Percentiles rank a stretch among this genome's conserved stretches.
Evolutionary conservation across 768 basidiomycete genomes (phyloP).

Genomic region (Pulveroboletus sp.): DNA sequence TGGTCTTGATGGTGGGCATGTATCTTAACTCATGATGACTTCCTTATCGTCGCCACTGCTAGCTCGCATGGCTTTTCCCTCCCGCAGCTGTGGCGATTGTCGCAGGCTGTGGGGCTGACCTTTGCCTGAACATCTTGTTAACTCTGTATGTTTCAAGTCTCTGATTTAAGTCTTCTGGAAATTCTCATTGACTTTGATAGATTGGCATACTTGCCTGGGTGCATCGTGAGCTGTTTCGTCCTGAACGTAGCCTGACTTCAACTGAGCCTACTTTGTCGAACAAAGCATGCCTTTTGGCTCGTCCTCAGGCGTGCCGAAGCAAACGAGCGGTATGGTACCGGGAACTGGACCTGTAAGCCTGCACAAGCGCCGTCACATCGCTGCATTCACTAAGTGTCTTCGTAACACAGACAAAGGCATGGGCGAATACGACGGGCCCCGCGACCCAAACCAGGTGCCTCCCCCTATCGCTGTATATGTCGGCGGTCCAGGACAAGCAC

Average conservation of each 20-base stretch:
- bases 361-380: too few species aligned
- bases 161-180: neutral
- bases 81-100: slow-evolving; percentile 74
- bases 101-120: slow-evolving; percentile 78
- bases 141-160: slow-evolving; percentile 54
- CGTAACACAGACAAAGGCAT: slow-evolving; percentile 15
- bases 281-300: slow-evolving; percentile 80
- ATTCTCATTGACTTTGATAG: slow-evolving; percentile 36
- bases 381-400: neutral
- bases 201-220: slow-evolving; percentile 71
- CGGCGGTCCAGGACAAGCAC: neutral
- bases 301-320: slow-evolving; percentile 82
- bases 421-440: slow-evolving; percentile 16
- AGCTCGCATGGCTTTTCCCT: slow-evolving; percentile 78
- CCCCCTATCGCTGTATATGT: neutral
- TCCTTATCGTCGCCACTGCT: neutral
- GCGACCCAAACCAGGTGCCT: neutral
- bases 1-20: slow-evolving; percentile 13
- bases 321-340: slow-evolving; percentile 45
- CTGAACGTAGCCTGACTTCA: neutral
- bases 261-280: neutral
- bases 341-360: slow-evolving; percentile 26
- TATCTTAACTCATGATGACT: too few species aligned
- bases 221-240: slow-evolving; percentile 34
- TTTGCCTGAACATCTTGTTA: slow-evolving; percentile 76